A percentile compares a stretch with the other conserved stretches of the same genome.
Evolutionary conservation across 345 rosid genomes (phyloP).

Genomic region (Corchorus capsularis): DNA sequence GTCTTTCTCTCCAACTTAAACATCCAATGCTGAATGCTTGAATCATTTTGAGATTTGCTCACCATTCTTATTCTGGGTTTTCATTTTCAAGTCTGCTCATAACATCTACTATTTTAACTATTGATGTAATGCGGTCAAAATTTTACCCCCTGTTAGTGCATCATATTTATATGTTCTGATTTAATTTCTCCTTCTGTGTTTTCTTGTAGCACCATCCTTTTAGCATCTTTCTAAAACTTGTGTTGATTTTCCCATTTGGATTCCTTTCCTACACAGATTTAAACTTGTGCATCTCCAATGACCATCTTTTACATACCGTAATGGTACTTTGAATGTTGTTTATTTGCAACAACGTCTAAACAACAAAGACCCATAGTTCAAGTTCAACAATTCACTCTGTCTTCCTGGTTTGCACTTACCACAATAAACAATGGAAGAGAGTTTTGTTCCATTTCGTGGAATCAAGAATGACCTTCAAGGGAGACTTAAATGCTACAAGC

Average conservation of each 20-base stretch:
- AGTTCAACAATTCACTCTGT: constrained; percentile 3
- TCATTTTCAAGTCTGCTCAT: constrained; percentile 4
- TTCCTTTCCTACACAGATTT: constrained; percentile 22
- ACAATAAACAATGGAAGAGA: constrained; percentile 67
- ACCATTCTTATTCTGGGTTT: constrained; percentile 13
- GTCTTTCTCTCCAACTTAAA: constrained; percentile 9
- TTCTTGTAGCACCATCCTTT: background rate
- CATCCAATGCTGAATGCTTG: constrained; percentile 2
- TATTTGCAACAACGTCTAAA: constrained; percentile 18
- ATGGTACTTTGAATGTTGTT: constrained; percentile 10
- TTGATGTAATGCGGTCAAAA: constrained; percentile 5
- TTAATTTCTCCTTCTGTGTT: background rate
- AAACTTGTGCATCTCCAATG: constrained; percentile 11
- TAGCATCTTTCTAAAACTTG: constrained; percentile 5
- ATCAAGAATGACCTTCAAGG: constrained; percentile 81
- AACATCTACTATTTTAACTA: background rate
- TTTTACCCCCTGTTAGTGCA: constrained; percentile 9
- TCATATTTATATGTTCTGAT: background rate
- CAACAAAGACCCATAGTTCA: constrained; percentile 19
- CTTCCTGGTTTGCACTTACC: background rate
- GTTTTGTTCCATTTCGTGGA: constrained; percentile 83
- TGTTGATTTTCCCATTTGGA: constrained; percentile 11
- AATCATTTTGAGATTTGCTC: constrained; percentile 5
- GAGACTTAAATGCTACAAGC: constrained; percentile 81
- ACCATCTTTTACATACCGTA: constrained; percentile 6